Percentiles rank a stretch among this genome's conserved stretches.
Evolutionary conservation across 2,329 filamentous ascomycete species (phyloP).

Genomic region (Byssoonygena ceratinophila): DNA sequence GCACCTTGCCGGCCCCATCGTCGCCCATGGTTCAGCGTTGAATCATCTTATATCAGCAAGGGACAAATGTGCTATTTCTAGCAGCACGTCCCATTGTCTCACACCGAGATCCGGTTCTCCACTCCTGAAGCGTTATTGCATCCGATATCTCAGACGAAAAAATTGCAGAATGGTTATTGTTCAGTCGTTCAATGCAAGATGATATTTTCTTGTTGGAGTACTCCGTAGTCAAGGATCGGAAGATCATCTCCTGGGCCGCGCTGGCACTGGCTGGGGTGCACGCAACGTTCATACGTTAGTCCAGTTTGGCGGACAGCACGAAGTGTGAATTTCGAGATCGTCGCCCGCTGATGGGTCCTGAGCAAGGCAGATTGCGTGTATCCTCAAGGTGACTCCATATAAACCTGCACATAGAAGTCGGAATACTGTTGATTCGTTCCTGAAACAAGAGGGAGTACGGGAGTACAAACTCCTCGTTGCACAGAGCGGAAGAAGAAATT

Average conservation of each 20-base stretch:
- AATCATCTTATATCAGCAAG: neutral
- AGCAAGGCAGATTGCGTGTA: neutral
- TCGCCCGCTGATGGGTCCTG: neutral
- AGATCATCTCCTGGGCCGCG: neutral
- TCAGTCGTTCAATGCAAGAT: too few species aligned
- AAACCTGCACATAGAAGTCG: neutral
- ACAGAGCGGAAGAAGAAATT: neutral
- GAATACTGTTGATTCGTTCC: neutral
- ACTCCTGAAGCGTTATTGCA: neutral
- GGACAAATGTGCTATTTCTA: neutral
- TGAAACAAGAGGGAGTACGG: neutral
- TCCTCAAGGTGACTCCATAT: too few species aligned
- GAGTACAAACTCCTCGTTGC: neutral
- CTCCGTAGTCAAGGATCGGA: neutral
- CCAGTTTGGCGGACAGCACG: neutral
- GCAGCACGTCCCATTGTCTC: neutral
- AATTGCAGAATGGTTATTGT: too few species aligned
- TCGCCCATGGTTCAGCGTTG: neutral
- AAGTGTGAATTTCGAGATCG: neutral
- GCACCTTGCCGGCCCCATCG: neutral
- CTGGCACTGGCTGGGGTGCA: neutral
- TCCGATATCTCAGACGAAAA: too few species aligned
- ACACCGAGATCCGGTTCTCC: neutral
- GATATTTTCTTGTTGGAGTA: too few species aligned
- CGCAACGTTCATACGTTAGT: neutral